Percentiles rank a stretch among this genome's conserved stretches.
These are phyloP conservation scores for Populus euphratica DNA, from an alignment of 345 rosid genomes.

Conservation along the genomic window DNA sequence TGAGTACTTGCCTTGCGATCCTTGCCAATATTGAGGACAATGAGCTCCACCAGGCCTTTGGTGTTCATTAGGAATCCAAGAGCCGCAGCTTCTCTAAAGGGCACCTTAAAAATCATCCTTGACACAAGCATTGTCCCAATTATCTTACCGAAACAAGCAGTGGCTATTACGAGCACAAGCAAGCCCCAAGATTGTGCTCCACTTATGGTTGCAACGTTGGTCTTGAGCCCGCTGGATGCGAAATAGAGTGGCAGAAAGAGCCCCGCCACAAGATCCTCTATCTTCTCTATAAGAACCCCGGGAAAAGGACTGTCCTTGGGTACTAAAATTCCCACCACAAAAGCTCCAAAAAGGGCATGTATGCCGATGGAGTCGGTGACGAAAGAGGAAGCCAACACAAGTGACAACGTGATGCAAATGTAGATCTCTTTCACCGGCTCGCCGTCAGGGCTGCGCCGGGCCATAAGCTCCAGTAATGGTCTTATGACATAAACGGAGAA, in stretches of 20 bases:
- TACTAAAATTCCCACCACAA: conserved; percentile 38
- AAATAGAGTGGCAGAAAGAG: conserved; percentile 44
- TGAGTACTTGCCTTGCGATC: conserved; percentile 33
- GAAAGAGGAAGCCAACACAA: conserved; percentile 36
- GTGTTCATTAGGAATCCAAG: conserved; percentile 49
- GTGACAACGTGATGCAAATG: conserved; percentile 33
- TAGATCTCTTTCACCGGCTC: conserved; percentile 47
- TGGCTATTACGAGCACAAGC: conserved; percentile 36
- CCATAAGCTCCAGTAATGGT: conserved; percentile 29
- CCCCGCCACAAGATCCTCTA: conserved; percentile 45
- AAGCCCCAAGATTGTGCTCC: conserved; percentile 45
- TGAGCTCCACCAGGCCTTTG: conserved; percentile 51
- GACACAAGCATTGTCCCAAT: conserved; percentile 29
- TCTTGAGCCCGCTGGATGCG: conserved; percentile 41
- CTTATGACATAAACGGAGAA: conserved; percentile 15
- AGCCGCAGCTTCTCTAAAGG: conserved; percentile 30
- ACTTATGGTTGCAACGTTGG: conserved; percentile 38
- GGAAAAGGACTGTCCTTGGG: conserved; percentile 49
- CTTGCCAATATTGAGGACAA: conserved; percentile 47
- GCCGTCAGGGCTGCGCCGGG: conserved; percentile 38
- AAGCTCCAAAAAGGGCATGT: conserved; percentile 48
- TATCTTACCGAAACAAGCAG: conserved; percentile 45
- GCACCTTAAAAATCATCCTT: conserved; percentile 22
- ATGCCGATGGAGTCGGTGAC: conserved; percentile 44
- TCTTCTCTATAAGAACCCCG: conserved; percentile 38